Evolutionary conservation across 1,139 yeast species (phyloP).

Genomic region (Yamadazyma dushanensis): DNA sequence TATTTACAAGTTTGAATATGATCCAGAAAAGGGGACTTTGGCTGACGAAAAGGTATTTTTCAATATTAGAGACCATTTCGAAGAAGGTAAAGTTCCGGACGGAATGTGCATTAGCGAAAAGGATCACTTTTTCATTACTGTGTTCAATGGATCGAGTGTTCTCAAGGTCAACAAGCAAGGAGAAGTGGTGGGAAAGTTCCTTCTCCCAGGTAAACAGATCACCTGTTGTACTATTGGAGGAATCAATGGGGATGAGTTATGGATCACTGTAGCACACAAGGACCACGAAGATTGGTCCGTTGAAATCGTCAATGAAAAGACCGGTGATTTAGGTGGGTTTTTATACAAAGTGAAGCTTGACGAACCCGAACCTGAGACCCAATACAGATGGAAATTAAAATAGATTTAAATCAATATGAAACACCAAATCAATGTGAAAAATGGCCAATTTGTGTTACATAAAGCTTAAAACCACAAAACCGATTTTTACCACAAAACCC

Average conservation of each 20-base stretch:
- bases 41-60: constrained; percentile 45
- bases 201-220: constrained; percentile 61
- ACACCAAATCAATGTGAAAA: not conserved
- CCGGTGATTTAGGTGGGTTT: constrained; percentile 59
- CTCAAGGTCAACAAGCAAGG: constrained; percentile 55
- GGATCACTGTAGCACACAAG: constrained; percentile 66
- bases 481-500: no score
- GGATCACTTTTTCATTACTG: constrained; percentile 68
- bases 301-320: constrained; percentile 28
- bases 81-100: constrained; percentile 64
- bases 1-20: constrained; percentile 64
- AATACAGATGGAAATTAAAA: constrained; percentile 27
- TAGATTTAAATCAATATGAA: not conserved
- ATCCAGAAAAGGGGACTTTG: constrained; percentile 44
- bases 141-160: constrained; percentile 62
- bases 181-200: constrained; percentile 48
- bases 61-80: constrained; percentile 33
- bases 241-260: constrained; percentile 52
- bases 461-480: not conserved
- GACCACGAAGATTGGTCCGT: constrained; percentile 38
- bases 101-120: constrained; percentile 67
- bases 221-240: constrained; percentile 81
- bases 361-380: constrained; percentile 24
- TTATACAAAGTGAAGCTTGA: constrained; percentile 28
- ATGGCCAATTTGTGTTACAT: not conserved